phyloP scores from a whole-genome alignment of 2,329 filamentous ascomycete genomes.

The Aplosporella prunicola region DNA sequence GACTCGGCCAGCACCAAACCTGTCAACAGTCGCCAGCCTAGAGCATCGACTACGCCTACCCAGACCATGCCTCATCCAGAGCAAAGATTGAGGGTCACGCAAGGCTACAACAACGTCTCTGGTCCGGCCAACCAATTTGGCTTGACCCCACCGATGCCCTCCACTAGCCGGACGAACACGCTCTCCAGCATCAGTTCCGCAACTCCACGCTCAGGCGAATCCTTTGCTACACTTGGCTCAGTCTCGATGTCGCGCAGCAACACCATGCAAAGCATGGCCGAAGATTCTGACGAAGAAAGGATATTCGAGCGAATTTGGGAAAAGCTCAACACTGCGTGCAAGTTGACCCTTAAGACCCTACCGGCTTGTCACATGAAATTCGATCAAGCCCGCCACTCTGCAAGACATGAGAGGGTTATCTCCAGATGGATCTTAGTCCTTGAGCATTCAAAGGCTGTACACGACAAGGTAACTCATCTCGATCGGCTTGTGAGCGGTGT shows the following conservation, averaged over 20 bases:
- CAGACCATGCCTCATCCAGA: constrained; percentile 8
- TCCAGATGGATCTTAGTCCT: constrained; percentile 50
- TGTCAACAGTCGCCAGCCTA: constrained; percentile 2
- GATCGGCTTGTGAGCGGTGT: constrained; percentile 65
- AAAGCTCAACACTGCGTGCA: constrained; percentile 62
- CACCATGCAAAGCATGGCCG: constrained; percentile 51
- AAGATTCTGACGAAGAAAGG: constrained; percentile 61
- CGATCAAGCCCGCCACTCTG: constrained; percentile 4
- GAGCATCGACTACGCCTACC: constrained; percentile 9
- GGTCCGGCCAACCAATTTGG: constrained; percentile 19
- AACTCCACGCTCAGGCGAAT: constrained; percentile 75
- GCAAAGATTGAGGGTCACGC: constrained; percentile 1
- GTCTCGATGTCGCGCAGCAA: constrained; percentile 33
- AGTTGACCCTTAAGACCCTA: constrained; percentile 61
- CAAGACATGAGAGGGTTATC: constrained; percentile 24
- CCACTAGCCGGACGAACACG: constrained; percentile 45
- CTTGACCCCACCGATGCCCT: constrained; percentile 15
- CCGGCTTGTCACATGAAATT: constrained; percentile 63
- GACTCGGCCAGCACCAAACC: constrained; percentile 3
- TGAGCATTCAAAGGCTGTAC: constrained; percentile 58
- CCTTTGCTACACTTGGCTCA: constrained; percentile 53
- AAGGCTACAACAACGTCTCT: constrained; percentile 13
- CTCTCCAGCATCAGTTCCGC: constrained; percentile 37
- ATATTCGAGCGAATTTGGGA: constrained; percentile 77
- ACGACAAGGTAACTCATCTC: constrained; percentile 65